Conservation (phyloP, 441 rosid species). For the Erodium chrysanthum region DNA sequence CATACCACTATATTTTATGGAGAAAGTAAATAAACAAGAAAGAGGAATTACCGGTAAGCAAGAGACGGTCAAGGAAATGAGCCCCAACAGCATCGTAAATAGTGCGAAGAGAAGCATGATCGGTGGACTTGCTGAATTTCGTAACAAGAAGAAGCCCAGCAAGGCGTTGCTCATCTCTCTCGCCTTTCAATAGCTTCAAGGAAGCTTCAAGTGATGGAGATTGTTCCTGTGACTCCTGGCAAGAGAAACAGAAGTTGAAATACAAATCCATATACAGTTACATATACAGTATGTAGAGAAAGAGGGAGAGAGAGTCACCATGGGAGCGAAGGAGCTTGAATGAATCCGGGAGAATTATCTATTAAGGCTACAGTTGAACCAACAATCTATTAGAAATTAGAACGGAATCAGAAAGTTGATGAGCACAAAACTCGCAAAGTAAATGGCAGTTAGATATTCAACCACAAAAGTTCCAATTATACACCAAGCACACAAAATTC, state of each 20-base stretch:
- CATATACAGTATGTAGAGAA: neutral
- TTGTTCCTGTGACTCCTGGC: constrained; percentile 27
- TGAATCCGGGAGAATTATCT: neutral
- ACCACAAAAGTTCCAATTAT: too few species aligned
- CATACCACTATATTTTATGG: neutral
- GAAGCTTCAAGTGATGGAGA: constrained; percentile 58
- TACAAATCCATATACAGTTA: neutral
- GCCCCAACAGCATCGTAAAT: constrained; percentile 59
- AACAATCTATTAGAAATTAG: too few species aligned
- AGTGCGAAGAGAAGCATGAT: constrained; percentile 40
- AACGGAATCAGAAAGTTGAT: too few species aligned
- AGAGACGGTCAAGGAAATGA: constrained; percentile 66
- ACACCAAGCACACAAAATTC: too few species aligned
- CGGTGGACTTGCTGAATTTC: constrained; percentile 57
- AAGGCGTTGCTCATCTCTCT: constrained; percentile 86
- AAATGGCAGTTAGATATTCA: too few species aligned
- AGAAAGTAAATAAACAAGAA: neutral
- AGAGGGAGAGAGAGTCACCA: neutral
- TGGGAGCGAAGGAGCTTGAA: neutral
- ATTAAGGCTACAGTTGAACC: too few species aligned
- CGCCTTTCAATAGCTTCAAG: constrained; percentile 68
- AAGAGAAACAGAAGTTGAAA: neutral
- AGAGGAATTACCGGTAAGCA: constrained; percentile 46
- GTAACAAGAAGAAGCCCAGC: constrained; percentile 86
- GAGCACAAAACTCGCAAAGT: too few species aligned